Conservation (phyloP, 2,329 filamentous ascomycete species). For the Lasiodiplodia hormozganensis region DNA sequence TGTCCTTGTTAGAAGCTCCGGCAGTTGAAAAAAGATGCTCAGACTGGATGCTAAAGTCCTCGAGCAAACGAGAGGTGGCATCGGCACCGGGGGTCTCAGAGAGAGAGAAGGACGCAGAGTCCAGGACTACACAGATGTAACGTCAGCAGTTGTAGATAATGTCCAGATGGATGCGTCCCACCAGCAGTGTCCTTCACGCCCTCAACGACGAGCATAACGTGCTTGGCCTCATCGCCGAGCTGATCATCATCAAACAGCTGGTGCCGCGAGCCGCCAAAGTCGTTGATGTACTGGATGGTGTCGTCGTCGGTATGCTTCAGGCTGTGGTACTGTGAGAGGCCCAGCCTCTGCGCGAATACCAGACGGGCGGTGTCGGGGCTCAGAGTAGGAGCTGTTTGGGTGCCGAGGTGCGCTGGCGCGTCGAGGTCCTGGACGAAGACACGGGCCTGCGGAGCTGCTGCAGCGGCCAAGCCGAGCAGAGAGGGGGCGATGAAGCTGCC, state of each 20-base stretch:
- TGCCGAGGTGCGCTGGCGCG: constrained; percentile 38
- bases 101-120: constrained; percentile 41
- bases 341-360: constrained; percentile 58
- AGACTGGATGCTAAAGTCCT: constrained; percentile 46
- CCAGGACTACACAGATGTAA: not conserved
- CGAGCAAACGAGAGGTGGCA: constrained; percentile 45
- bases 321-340: constrained; percentile 57
- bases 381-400: constrained; percentile 37
- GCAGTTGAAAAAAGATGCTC: constrained; percentile 30
- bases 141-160: not conserved
- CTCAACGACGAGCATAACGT: constrained; percentile 50
- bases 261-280: constrained; percentile 50
- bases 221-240: constrained; percentile 35
- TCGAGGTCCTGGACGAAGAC: constrained; percentile 26
- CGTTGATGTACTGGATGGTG: constrained; percentile 55
- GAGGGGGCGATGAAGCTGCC: constrained; percentile 48
- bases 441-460: constrained; percentile 7
- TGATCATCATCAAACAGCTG: constrained; percentile 48
- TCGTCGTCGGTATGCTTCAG: constrained; percentile 49
- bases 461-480: constrained; percentile 44
- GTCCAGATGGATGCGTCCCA: constrained; percentile 32
- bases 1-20: not conserved
- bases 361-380: constrained; percentile 55
- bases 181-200: constrained; percentile 46
- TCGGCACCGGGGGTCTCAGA: constrained; percentile 40